Conservation (phyloP, 305 asterid species). For the Fraxinus floribunda region DNA sequence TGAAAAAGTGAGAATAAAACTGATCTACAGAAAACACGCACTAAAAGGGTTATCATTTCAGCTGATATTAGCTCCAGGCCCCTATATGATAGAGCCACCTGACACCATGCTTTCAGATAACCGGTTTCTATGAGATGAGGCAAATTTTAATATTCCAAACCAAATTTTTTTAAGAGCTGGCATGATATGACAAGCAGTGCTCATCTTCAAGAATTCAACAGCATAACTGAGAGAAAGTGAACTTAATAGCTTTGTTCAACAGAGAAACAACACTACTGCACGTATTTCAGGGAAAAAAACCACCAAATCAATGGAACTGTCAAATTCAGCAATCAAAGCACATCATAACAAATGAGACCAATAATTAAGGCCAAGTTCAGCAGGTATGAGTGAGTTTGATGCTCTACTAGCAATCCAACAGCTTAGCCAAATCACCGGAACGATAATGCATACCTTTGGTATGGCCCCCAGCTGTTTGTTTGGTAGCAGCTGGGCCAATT, state of each 20-base stretch:
- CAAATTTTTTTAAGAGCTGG: constrained; percentile 18
- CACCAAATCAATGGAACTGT: constrained; percentile 10
- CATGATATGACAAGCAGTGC: constrained; percentile 28
- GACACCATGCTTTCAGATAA: constrained; percentile 47
- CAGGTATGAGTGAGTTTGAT: neutral
- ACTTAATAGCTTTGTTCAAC: constrained; percentile 21
- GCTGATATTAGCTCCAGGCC: constrained; percentile 41
- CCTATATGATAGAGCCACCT: constrained; percentile 39
- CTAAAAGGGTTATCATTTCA: constrained; percentile 42
- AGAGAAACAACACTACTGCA: constrained; percentile 1
- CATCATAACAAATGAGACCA: neutral
- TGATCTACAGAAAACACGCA: constrained; percentile 40
- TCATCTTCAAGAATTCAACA: constrained; percentile 18
- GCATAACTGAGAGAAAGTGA: neutral
- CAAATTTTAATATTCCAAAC: constrained; percentile 16
- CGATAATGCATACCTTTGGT: constrained; percentile 31
- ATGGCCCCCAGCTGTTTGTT: constrained; percentile 35
- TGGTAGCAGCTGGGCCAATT: constrained; percentile 48
- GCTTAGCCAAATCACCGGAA: neutral
- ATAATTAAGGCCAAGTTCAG: neutral
- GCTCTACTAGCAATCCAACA: constrained; percentile 2
- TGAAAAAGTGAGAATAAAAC: constrained; percentile 32
- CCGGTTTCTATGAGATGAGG: constrained; percentile 29
- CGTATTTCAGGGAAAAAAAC: neutral
- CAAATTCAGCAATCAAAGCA: constrained; percentile 1